Base-by-base conservation (phyloP, 352 stramenopile species). In the Blastocystis sp. region DNA sequence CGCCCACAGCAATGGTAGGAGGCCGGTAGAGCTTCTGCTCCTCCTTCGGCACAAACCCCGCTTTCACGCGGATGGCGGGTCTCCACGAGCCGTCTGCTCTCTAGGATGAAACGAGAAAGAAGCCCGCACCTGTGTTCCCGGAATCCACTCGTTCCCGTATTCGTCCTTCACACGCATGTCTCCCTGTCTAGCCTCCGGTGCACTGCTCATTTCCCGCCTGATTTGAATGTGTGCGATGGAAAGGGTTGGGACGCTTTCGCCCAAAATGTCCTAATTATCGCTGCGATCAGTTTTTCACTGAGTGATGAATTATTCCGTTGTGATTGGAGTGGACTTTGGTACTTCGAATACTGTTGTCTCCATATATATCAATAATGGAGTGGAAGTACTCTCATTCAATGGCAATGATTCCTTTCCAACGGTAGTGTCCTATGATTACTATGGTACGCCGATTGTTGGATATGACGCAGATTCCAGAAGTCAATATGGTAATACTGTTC, bases 41-140 rank as follows among this genome's bases (percentile, higher is more conserved):
- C 56, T 84, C 74, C 7, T 69, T 62, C 48, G 74, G 74, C 45
- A 84, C 60, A 70, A 69, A 84, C n/a, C 74, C 74, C 40, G 56
- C 34, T 23, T 67, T 66, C 34, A 84, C 74, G 66, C 74, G 74
- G 34, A 56, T 62, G 4, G 28, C 21, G 19, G 74, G 74, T 69
- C 74, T 84, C 74, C 74, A 84, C 19, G 74, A 69, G 7, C 74
- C 74, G 52, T 84, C 53, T 2, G 60, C 53, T 59, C 74, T 53
- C 74, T 84, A 67, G 10, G 23, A 52, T 59, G 19, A 59, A 70
- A 7, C 21, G 21, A 70, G 11, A 76, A 52, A 48, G 23, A 19
- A 69, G 45, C 14, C 40, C 14, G 21, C 23, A 84, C 74, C 48
- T 84, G 74, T 10, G 74, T 70, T 11, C 48, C 28, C 23, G 74